Evolutionary conservation across 495 filamentous ascomycete species (phyloP), one percentile per base, ranked within the genome.

Genomic region (Penicillium desertorum): DNA sequence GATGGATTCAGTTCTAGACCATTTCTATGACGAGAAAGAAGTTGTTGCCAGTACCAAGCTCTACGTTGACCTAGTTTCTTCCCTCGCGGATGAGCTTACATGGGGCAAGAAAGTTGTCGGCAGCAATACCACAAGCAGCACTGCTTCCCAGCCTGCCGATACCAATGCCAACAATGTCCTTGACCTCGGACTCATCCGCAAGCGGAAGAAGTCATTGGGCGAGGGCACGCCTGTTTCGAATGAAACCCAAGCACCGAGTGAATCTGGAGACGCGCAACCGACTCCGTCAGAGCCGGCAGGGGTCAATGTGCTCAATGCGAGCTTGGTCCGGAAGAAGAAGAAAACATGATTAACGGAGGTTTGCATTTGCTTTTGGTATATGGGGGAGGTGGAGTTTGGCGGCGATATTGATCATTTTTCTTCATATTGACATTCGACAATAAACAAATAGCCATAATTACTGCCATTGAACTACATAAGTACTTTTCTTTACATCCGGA

Each of bases 1-100:
- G n/a, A 83, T 85, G 54, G 88, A 95, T 61, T 73, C 90, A 34
- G 77, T 98, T 1, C 81, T 96, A n/a, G 83, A 87, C 23, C 82
- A 97, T 68, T 97, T 97, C 71, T 85, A 84, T 11, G 86, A 84
- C 36, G 61, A 86, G 23, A 79, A 85, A 3, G 80, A 88, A n/a
- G 87, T 91, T 5, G 72, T 73, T 14, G 73, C 77, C 22, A 91
- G 89, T 65, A 92, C 90, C 10, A 75, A 71, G 52, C 81, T 85
- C 41, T 97, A 92, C 88, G 79, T 89, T 20, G 81, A 83, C 29
- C 80, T 86, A 48, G 79, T 85, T 5, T 76, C 76, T 10, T 73
- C 74, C 14, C 71, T 82, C 7, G 80, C 79, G 0, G 83, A 81
- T 17, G 60, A 79, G 53, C 72, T 80, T 43, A 75, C 73, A 50